Base-by-base conservation (phyloP, 169 alveolate species). In the Plasmodium chabaudi region DNA sequence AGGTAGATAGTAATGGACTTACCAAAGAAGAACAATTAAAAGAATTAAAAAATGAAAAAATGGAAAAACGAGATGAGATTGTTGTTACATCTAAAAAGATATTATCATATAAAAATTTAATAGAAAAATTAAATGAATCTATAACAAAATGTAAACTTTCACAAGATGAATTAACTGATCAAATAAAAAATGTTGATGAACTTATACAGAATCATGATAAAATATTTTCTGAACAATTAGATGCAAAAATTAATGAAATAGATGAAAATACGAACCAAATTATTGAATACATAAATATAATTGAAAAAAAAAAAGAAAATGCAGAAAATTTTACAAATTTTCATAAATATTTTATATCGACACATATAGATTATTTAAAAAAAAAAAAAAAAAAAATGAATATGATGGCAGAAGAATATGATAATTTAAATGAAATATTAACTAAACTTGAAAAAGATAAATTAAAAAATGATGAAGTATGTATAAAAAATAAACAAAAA, bases 151-250 rank as follows among this genome's bases (percentile, higher is more conserved):
- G 84, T 25, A 70, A 55, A 56, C 68, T 39, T 67, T 13, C 72
- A 1, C 90, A 82, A 49, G 90, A 82, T 1, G 90, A 82, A 61
- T 47, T 82, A 61, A 82, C 46, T 15, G 55, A 65, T 57, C 53
- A 82, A 34, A 39, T 65, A n/a, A 53, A 70, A 82, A 82, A 82
- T 49, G 39, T 82, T 15, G 63, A 82, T 47, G 90, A 82, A 13
- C 44, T 82, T 0, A 67, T 61, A 19, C 64, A 67, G 2, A 82
- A 82, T 49, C 90, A 82, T 82, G 82, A 67, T 17, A 67, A 67
- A 27, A 67, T 82, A 5, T 82, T 82, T 82, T 53, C 84, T 0
- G 84, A 82, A 82, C 90, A 82, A 67, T 10, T 82, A 25, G 84
- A 82, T 17, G 17, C 68, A 10, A 82, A 82, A 82, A 82, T 82